Evolutionary conservation across 2,329 filamentous ascomycete genomes (phyloP).

Genomic region (Hortaea sp.): DNA sequence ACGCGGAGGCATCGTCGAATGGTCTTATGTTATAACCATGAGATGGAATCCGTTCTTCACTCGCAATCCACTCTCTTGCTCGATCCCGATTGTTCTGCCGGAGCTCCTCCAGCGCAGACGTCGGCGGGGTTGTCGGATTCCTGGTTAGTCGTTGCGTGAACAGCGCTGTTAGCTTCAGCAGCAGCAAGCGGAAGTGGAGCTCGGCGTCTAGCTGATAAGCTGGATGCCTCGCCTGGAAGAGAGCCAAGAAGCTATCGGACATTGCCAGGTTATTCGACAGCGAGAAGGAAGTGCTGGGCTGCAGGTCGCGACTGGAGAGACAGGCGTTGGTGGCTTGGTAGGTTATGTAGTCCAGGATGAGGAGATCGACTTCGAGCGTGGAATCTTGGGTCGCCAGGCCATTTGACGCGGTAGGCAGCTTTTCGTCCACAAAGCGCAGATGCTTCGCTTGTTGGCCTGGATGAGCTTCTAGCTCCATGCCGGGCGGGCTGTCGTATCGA

Average conservation of each 20-base stretch:
- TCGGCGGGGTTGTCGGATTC: slow-evolving; percentile 28
- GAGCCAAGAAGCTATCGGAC: slow-evolving; percentile 32
- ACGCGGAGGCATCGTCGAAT: neutral
- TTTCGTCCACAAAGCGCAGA: neutral
- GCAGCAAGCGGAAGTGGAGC: slow-evolving; percentile 37
- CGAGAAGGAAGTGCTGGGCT: neutral
- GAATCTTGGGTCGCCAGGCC: neutral
- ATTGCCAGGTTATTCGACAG: slow-evolving; percentile 10
- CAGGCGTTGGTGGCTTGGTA: slow-evolving; percentile 36
- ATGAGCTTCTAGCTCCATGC: neutral
- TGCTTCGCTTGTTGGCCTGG: neutral
- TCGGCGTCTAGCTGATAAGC: slow-evolving; percentile 26
- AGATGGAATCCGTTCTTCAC: slow-evolving; percentile 11
- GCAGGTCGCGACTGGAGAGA: slow-evolving; percentile 21
- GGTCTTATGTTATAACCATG: neutral
- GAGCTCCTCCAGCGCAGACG: slow-evolving; percentile 25
- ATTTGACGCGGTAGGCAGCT: neutral
- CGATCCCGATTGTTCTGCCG: slow-evolving; percentile 28
- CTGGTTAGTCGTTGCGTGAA: slow-evolving; percentile 34
- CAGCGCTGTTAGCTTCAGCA: slow-evolving; percentile 38
- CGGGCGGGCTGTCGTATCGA: no score
- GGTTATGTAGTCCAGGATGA: slow-evolving; percentile 48
- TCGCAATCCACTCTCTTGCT: slow-evolving; percentile 19
- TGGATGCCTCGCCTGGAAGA: slow-evolving; percentile 33
- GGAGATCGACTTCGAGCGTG: slow-evolving; percentile 38